A percentile compares a stretch with the other conserved stretches of the same genome.
Evolutionary conservation across 2,329 filamentous ascomycete species (phyloP).

Genomic region (Arachnomyces sp.): DNA sequence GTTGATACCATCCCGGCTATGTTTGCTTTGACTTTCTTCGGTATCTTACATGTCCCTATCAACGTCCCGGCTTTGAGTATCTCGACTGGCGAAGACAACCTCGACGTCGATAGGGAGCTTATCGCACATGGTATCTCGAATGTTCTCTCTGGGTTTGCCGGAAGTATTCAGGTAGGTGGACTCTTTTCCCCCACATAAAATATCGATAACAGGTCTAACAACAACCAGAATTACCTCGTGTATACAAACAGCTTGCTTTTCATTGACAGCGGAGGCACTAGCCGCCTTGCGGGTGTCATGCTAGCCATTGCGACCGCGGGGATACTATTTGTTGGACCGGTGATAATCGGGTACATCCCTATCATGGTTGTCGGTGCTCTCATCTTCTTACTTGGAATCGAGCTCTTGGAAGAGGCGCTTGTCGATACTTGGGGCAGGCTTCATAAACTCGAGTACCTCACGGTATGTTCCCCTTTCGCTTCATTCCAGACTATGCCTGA

Average conservation of each 20-base stretch:
- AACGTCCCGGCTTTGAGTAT: constrained; percentile 92
- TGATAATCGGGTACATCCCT: constrained; percentile 86
- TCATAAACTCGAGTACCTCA: constrained; percentile 79
- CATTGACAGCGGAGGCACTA: constrained; percentile 84
- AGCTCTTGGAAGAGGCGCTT: constrained; percentile 80
- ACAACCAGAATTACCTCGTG: constrained; percentile 83
- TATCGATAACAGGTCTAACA: constrained; percentile 16
- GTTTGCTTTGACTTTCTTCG: constrained; percentile 95
- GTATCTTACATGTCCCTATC: constrained; percentile 92
- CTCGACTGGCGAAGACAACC: constrained; percentile 83
- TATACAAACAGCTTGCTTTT: constrained; percentile 98
- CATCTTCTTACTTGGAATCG: constrained; percentile 91
- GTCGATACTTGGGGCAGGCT: constrained; percentile 84
- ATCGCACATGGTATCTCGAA: constrained; percentile 92
- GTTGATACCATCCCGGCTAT: constrained; percentile 84
- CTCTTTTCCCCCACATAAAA: neutral
- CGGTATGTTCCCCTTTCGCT: constrained; percentile 44
- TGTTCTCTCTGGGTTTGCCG: constrained; percentile 73
- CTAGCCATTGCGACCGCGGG: constrained; percentile 72
- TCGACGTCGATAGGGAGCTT: constrained; percentile 83
- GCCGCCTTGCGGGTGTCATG: constrained; percentile 75
- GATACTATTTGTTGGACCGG: constrained; percentile 77
- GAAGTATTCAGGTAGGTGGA: constrained; percentile 64
- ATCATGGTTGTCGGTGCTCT: constrained; percentile 94
- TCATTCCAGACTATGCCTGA: neutral